Base-by-base conservation (phyloP, 192 early-diverging fungal genomes). In the Chytriomyces confervae region DNA sequence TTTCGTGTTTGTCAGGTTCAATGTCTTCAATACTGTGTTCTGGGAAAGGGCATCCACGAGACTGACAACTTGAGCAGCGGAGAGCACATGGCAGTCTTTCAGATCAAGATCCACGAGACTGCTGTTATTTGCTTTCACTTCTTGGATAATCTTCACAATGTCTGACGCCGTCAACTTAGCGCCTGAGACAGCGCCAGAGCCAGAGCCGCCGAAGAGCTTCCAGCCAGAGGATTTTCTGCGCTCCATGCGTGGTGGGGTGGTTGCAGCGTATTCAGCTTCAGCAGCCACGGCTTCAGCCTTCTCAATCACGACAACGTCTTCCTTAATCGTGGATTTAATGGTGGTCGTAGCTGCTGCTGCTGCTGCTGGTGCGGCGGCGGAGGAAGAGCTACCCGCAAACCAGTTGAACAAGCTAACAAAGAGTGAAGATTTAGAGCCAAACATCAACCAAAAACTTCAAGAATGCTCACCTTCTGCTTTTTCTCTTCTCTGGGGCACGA, bases 1-100 rank as follows among this genome's bases (percentile, higher is more conserved):
- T 62, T 80, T 80, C 48, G 72, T 77, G 70, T 80, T 80, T 9
- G 77, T 61, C 63, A 80, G 50, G 67, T 80, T 80, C 18, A 80
- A 29, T 7, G 50, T 47, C 62, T 80, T 77, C 18, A 80, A 23
- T 3, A 62, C 13, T 7, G 66, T 75, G 70, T 80, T 80, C 23
- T 78, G 78, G 11, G 72, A 50, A 20, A 80, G 50, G 20, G 78
- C 79, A 18, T 61, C 50, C 9, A 79, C 80, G 9, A 80, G 46
- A 47, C 70, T 50, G 45, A 62, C 61, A 62, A 8, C 79, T 10
- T 72, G 45, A 3, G 66, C 60, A 10, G 62, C 79, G 5, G 79
- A 77, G 43, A 80, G 76, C 20, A 80, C 46, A 13, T 67, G 66
- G 46, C 51, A 81, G 51, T 80, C 76, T 45, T 80, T 61, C 79